Conservation (phyloP, 768 basidiomycete genomes). For the Psilocybe subaeruginosa region DNA sequence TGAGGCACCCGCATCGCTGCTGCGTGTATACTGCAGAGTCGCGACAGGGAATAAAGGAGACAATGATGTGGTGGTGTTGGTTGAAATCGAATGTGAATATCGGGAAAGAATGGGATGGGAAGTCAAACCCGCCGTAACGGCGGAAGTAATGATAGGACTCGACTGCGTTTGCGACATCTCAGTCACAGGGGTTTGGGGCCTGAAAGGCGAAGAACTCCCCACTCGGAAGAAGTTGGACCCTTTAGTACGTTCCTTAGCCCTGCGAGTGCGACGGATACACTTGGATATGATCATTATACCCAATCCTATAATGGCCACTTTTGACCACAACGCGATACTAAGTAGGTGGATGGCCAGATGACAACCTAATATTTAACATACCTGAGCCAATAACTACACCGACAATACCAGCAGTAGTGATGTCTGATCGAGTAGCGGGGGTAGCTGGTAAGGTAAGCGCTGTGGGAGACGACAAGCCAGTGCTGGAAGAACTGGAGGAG, state of each 20-base stretch:
- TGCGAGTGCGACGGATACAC: slow-evolving; percentile 21
- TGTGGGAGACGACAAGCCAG: neutral
- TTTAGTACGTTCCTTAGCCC: slow-evolving; percentile 22
- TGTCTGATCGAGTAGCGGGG: slow-evolving; percentile 1
- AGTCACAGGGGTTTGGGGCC: slow-evolving; percentile 4
- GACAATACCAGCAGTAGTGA: slow-evolving; percentile 15
- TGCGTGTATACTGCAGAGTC: slow-evolving; percentile 11
- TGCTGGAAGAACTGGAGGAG: neutral
- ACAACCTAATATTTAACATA: slow-evolving; percentile 4
- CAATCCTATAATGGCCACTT: slow-evolving; percentile 25
- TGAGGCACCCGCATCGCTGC: slow-evolving; percentile 16
- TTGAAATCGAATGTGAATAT: slow-evolving; percentile 5
- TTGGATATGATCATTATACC: slow-evolving; percentile 21
- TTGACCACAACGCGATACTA: neutral
- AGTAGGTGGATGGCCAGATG: neutral
- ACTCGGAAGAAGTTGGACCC: slow-evolving; percentile 18
- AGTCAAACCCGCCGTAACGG: slow-evolving; percentile 15
- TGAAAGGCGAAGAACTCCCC: slow-evolving; percentile 2
- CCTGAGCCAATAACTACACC: slow-evolving; percentile 21
- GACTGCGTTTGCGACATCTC: slow-evolving; percentile 26
- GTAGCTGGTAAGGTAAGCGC: neutral
- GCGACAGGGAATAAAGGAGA: slow-evolving; percentile 20
- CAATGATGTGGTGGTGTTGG: slow-evolving; percentile 9
- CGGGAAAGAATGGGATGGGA: slow-evolving; percentile 12
- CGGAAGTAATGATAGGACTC: slow-evolving; percentile 18